Evolutionary conservation across 1,284 basidiomycete genomes (phyloP), one percentile per base, ranked within the genome.

Genomic region (Cryptococcus sp.): DNA sequence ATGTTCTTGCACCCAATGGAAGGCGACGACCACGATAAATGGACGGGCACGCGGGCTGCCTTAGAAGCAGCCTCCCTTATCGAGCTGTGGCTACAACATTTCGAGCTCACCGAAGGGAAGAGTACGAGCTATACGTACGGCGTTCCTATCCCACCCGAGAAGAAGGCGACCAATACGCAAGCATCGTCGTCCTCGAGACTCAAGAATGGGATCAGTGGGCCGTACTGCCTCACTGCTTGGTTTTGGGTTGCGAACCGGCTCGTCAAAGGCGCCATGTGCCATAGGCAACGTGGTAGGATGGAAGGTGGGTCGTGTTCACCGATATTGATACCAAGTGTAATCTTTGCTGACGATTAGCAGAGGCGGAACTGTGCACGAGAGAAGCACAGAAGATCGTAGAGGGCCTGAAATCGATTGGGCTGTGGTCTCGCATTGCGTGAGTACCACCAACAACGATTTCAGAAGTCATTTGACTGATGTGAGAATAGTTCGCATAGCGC

Each of bases 31-130:
- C 39, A 56, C 22, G 66, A 65, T n/a, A 57, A 56, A 15, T 46
- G 59, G 7, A 23, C 51, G 6, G 47, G 47, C 11, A 44, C 64
- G 27, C 10, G 5, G 7, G n/a, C 45, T 6, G 52, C 58, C 6
- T 51, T 50, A 11, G 57, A 63, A n/a, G 31, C 46, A 13, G 53
- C 61, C 5, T 17, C 19, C 2, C 23, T 66, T 23, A 62, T 66
- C 49, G 55, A 59, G 39, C 27, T 59, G 6, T 59, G 60, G 55
- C 53, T 60, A 22, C 17, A 42, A 22, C 54, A 61, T 13, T 13
- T 63, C 13, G 17, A 49, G 17, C 16, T 31, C 5, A 51, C 53
- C 15, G 20, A 45, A 27, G n/a, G n/a, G 8, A 25, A 22, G 15
- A 23, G 10, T 11, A 39, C 47, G 22, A 44, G 25, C 7, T 15